Evolutionary conservation across 1,284 basidiomycete species (phyloP), one percentile per base, ranked within the genome.

Genomic region (Cutaneotrichosporon dermatis): DNA sequence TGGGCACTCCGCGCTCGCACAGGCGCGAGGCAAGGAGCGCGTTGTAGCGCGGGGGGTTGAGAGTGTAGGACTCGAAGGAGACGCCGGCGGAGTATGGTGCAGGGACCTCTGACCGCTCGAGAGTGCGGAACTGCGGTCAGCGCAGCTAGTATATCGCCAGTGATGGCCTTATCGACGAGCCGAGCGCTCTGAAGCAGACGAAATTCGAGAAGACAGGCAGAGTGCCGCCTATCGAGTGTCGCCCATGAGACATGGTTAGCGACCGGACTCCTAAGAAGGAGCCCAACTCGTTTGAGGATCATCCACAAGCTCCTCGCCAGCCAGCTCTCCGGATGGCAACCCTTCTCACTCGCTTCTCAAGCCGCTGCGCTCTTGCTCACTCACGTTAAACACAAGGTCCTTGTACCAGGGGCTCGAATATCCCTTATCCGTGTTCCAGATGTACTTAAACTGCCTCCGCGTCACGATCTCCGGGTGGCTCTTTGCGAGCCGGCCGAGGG

Each of bases 321-420:
- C 25, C 25, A 25, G 25, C 25, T 25, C 25, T 25, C 25, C 25
- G 25, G 25, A 25, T 25, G 25, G 25, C 25, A 25, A 25, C 25
- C 25, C 25, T 25, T 25, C 25, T 25, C 25, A 25, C 25, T 25
- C 25, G 25, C 25, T 25, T 25, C 25, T 25, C 25, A 25, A 25
- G 25, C 25, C 25, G 25, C 25, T 25, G 25, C 25, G 15, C 35
- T 16, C 36, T 4, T 6, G 1, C 15, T 10, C 3, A 75, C 80
- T 72, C 66, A 85, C 84, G 58, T 80, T 79, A 55, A 76, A 81
- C 51, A 81, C 82, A 1, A 86, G 69, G 50, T 81, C 77, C 61
- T 76, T 76, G 78, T 82, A 86, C 84, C 83, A 85, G 10, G 82
- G 64, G 10, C 69, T 67, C n/a, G 61, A 64, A 36, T 58, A 57